These are phyloP conservation scores for Byssochlamys sp. DNA, from an alignment of 2,329 filamentous ascomycete species.

Conservation along the genomic window DNA sequence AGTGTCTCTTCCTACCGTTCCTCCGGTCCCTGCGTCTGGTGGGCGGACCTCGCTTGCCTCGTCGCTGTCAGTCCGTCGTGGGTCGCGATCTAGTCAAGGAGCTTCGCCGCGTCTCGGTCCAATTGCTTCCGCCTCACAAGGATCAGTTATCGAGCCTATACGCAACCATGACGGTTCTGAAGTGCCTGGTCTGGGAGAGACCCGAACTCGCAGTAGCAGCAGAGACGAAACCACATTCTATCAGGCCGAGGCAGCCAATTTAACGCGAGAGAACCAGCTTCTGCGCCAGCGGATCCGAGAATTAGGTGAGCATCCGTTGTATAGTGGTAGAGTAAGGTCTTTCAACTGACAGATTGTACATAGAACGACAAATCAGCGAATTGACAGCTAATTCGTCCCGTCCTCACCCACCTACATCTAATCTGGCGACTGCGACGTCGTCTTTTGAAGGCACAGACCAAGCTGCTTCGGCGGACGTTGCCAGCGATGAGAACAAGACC, in stretches of 20 bases:
- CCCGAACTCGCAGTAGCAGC: conserved; percentile 27
- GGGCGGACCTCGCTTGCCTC: conserved; percentile 22
- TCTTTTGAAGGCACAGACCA: background rate
- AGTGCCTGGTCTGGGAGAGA: conserved; percentile 16
- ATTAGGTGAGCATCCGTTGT: conserved; percentile 25
- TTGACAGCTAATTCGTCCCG: conserved; percentile 13
- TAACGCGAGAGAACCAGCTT: conserved; percentile 41
- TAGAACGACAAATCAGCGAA: conserved; percentile 25
- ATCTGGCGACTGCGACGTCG: conserved; percentile 8
- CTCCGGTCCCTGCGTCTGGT: conserved; percentile 18
- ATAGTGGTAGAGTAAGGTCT: background rate
- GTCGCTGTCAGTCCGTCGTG: conserved; percentile 25
- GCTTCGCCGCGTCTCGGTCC: conserved; percentile 30
- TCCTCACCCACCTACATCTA: conserved; percentile 9
- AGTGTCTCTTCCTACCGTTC: conserved; percentile 26
- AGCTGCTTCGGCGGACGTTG: background rate
- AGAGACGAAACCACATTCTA: conserved; percentile 40
- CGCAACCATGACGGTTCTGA: conserved; percentile 11
- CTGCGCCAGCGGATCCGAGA: conserved; percentile 39
- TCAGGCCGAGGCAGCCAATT: conserved; percentile 38
- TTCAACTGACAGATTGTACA: background rate
- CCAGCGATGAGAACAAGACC: background rate
- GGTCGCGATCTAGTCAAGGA: conserved; percentile 28
- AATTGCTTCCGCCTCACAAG: conserved; percentile 5
- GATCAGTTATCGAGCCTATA: too few species aligned